Base-by-base conservation (phyloP, 805 yeast genomes). In the Wickerhamomyces kurtzmanii region DNA sequence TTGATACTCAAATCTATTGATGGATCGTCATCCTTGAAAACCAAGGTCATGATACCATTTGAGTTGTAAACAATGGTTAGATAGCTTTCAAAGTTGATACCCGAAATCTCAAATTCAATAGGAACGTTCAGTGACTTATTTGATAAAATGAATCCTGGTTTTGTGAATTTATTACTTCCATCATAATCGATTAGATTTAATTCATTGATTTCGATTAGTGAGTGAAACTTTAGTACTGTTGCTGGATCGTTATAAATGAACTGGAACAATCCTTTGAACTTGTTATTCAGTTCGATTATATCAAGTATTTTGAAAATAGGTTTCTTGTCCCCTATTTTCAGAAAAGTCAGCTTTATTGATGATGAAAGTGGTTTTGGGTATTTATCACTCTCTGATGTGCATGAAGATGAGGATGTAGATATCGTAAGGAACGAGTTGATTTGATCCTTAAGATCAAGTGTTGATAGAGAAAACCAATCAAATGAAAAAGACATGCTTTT, bases 11-110 rank as follows among this genome's bases (percentile, higher is more conserved):
- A 28, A n/a, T 42, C 43, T 5, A 47, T 27, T 10, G 30, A 17
- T 2, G 50, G 49, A 6, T 42, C 49, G 12, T 42, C 43, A 22
- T 39, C 40, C n/a, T n/a, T n/a, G 25, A 47, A 47, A 11, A 47
- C 45, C 14, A 45, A 33, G 3, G 43, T 41, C 22, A 47, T 23
- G 11, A 33, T 37, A 8, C 33, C 32, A 7, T 36, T 33, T n/a
- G n/a, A n/a, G 8, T 32, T 32, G 26, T 27, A 40, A 1, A 47
- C 49, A 5, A 43, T 38, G 1, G 45, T 43, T 24, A 47, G 18
- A 1, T 36, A n/a, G 2, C 42, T 34, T 14, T 43, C 44, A 5
- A 47, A 27, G 17, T 37, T 30, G 13, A 45, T 24, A 9, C 39
- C 23, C 2, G 23, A 30, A 8, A 47, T 26, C 3, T 32, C 24